These are phyloP conservation scores for Apocynum venetum DNA, from an alignment of 257 asterid species.

Conservation along the genomic window DNA sequence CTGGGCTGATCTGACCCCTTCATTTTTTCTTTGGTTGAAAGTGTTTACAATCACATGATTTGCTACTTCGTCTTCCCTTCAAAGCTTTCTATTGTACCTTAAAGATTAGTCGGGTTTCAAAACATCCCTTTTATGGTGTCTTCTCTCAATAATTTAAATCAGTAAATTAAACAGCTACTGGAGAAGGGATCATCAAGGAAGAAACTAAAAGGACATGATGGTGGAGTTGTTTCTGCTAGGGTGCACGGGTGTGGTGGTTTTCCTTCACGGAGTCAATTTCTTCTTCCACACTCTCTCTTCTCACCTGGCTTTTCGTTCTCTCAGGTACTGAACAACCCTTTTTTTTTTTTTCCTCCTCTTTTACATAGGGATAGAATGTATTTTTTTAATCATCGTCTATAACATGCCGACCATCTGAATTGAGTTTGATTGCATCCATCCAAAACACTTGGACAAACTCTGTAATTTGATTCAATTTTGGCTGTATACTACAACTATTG, in stretches of 20 bases:
- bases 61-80: neutral
- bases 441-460: too few species aligned
- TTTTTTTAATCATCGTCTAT: too few species aligned
- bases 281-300: constrained; percentile 52
- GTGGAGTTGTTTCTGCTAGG: constrained; percentile 56
- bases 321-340: constrained; percentile 32
- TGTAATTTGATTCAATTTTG: neutral
- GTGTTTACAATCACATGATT: too few species aligned
- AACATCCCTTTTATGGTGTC: too few species aligned
- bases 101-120: too few species aligned
- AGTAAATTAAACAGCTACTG: neutral
- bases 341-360: neutral
- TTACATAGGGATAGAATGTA: too few species aligned
- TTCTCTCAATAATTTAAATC: neutral
- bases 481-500: neutral
- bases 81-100: neutral
- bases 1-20: too few species aligned
- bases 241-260: constrained; percentile 64
- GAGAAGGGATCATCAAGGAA: neutral
- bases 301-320: constrained; percentile 37
- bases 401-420: neutral
- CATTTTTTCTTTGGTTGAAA: too few species aligned
- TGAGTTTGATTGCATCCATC: neutral
- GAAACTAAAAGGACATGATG: constrained; percentile 22
- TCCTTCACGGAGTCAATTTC: constrained; percentile 63